These are phyloP conservation scores for Tolypocladium paradoxum DNA, from an alignment of 2,329 filamentous ascomycete genomes.

Conservation along the genomic window DNA sequence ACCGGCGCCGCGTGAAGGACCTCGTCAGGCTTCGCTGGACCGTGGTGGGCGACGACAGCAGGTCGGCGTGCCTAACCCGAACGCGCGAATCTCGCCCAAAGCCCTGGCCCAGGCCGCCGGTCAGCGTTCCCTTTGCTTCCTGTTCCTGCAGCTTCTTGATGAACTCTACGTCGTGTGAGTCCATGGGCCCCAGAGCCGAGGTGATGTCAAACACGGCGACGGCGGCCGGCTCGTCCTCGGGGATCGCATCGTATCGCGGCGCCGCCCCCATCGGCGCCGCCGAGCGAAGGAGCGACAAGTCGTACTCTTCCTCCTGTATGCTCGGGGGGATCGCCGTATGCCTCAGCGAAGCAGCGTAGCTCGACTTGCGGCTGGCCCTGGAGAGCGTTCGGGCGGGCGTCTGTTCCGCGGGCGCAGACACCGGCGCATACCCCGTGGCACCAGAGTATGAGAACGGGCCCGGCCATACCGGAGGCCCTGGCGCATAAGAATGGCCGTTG, in stretches of 20 bases:
- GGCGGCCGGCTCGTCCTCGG: slow-evolving; percentile 17
- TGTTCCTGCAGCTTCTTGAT: slow-evolving; percentile 35
- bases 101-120: slow-evolving; percentile 47
- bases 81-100: slow-evolving; percentile 37
- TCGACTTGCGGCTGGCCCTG: slow-evolving; percentile 12
- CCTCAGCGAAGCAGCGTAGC: slow-evolving; percentile 13
- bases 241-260: slow-evolving; percentile 19
- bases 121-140: slow-evolving; percentile 44
- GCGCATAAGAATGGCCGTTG: slow-evolving; percentile 9
- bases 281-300: slow-evolving; percentile 29
- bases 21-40: slow-evolving; percentile 25
- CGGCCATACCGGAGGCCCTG: slow-evolving; percentile 12
- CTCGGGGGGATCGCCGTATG: slow-evolving; percentile 15
- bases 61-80: slow-evolving; percentile 38
- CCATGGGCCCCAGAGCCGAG: slow-evolving; percentile 33
- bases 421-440: slow-evolving; percentile 15
- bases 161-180: slow-evolving; percentile 32
- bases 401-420: slow-evolving; percentile 6
- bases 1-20: slow-evolving; percentile 28
- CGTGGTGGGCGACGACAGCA: slow-evolving; percentile 28
- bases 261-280: slow-evolving; percentile 29
- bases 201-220: slow-evolving; percentile 34
- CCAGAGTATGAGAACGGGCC: slow-evolving; percentile 17
- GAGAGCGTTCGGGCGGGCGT: slow-evolving; percentile 7
- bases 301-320: slow-evolving; percentile 28